These are phyloP conservation scores for Chrysophaeum taylorii DNA, from an alignment of 352 stramenopile species.

Conservation along the genomic window DNA sequence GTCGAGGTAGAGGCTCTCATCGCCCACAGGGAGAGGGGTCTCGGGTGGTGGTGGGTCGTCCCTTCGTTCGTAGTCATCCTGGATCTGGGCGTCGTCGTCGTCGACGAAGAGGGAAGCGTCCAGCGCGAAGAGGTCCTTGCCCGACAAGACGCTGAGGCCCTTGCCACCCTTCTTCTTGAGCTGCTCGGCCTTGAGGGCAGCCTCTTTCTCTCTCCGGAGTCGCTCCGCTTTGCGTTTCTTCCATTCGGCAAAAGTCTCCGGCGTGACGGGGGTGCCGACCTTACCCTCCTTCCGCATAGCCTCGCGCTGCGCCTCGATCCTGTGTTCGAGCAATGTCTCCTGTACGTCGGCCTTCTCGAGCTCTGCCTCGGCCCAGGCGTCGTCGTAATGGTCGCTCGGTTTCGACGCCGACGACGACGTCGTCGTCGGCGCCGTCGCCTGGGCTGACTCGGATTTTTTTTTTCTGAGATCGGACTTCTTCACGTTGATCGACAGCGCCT, in stretches of 20 bases:
- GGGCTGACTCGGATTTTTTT: too few species aligned
- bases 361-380: background rate
- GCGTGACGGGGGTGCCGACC: slow-evolving; percentile 54
- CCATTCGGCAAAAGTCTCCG: slow-evolving; percentile 58
- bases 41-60: slow-evolving; percentile 11
- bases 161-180: slow-evolving; percentile 66
- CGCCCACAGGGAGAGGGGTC: background rate
- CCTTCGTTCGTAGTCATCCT: slow-evolving; percentile 21
- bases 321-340: slow-evolving; percentile 59
- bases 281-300: slow-evolving; percentile 51
- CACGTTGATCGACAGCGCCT: slow-evolving; percentile 45
- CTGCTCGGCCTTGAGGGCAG: slow-evolving; percentile 47
- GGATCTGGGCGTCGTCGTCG: slow-evolving; percentile 36
- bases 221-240: slow-evolving; percentile 43
- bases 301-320: slow-evolving; percentile 56
- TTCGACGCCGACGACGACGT: too few species aligned
- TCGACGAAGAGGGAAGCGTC: slow-evolving; percentile 61
- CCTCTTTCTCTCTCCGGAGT: slow-evolving; percentile 22
- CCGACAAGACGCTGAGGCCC: slow-evolving; percentile 55
- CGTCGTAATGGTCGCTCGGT: background rate
- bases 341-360: slow-evolving; percentile 7
- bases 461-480: slow-evolving; percentile 45
- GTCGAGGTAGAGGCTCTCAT: slow-evolving; percentile 27
- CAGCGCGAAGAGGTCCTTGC: slow-evolving; percentile 62
- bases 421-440: slow-evolving; percentile 43